Conservation (phyloP, 176 grass and related monocot genomes). For the Oryza australiensis region DNA sequence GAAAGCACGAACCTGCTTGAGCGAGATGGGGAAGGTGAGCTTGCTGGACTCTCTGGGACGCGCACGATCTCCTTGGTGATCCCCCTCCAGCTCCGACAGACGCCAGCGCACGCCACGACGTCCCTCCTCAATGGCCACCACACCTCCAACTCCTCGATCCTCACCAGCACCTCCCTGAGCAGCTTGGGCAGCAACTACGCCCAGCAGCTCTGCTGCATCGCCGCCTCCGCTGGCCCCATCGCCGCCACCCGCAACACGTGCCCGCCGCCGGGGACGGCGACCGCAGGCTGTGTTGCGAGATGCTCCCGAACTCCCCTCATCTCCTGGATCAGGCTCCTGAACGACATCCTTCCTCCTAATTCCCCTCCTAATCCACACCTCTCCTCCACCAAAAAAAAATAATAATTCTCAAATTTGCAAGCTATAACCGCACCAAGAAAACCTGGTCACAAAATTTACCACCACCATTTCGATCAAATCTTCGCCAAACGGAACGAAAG, state of each 20-base stretch:
- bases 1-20: slow-evolving; percentile 65
- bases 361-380: not conserved
- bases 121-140: slow-evolving; percentile 62
- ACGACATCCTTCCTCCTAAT: slow-evolving; percentile 61
- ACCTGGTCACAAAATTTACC: not conserved
- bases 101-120: slow-evolving; percentile 72
- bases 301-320: slow-evolving; percentile 94
- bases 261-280: slow-evolving; percentile 52
- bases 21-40: slow-evolving; percentile 88
- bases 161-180: slow-evolving; percentile 72
- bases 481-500: not conserved
- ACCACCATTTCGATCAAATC: not conserved
- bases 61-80: slow-evolving; percentile 88
- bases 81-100: slow-evolving; percentile 78
- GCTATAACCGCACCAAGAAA: not conserved
- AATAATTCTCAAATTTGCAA: slow-evolving; percentile 25
- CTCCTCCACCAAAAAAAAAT: not conserved
- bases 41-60: slow-evolving; percentile 69
- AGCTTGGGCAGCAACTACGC: slow-evolving; percentile 74
- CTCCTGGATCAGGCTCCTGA: slow-evolving; percentile 83
- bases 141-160: slow-evolving; percentile 53
- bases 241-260: slow-evolving; percentile 9
- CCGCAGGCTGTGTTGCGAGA: slow-evolving; percentile 59
- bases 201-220: slow-evolving; percentile 71
- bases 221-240: slow-evolving; percentile 31